A percentile compares a stretch with the other conserved stretches of the same genome.
Conservation (phyloP, 1,139 yeast genomes). For the Torulaspora globosa region DNA sequence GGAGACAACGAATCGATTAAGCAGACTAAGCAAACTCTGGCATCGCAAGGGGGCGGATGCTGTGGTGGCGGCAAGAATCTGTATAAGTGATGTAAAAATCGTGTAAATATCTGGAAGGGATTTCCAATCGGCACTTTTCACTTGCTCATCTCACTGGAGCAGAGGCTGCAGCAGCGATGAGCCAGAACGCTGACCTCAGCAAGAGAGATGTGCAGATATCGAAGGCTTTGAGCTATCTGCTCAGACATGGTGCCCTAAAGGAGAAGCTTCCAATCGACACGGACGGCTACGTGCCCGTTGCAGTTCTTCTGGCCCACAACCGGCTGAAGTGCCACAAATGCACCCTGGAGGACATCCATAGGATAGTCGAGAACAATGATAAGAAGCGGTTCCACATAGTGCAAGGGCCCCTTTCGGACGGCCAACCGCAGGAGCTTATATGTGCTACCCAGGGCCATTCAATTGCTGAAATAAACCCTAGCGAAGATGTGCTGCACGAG, state of each 20-base stretch:
- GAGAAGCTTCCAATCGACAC: constrained; percentile 61
- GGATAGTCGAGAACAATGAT: constrained; percentile 60
- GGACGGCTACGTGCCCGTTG: constrained; percentile 61
- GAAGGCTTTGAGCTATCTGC: constrained; percentile 66
- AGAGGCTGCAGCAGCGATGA: constrained; percentile 3
- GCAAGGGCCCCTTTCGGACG: constrained; percentile 22
- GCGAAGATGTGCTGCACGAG: constrained; percentile 43
- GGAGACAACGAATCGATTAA: constrained; percentile 77
- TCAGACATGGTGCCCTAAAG: constrained; percentile 80
- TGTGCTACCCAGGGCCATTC: constrained; percentile 96
- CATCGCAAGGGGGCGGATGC: constrained; percentile 42
- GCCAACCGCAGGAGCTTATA: constrained; percentile 41
- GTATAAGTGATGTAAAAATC: constrained; percentile 9
- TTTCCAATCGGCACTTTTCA: not conserved
- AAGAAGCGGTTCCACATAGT: constrained; percentile 62
- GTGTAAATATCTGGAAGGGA: constrained; percentile 2
- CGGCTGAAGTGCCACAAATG: constrained; percentile 54
- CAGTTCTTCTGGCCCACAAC: constrained; percentile 52
- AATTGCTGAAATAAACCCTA: constrained; percentile 43
- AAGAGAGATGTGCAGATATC: constrained; percentile 58
- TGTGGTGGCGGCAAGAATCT: constrained; percentile 43
- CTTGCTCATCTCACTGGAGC: not conserved
- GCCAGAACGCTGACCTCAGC: constrained; percentile 13
- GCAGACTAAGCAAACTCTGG: constrained; percentile 37
- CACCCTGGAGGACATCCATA: constrained; percentile 52